Conservation (phyloP, 495 filamentous ascomycete species). For the Antarctomyces pellizariae region DNA sequence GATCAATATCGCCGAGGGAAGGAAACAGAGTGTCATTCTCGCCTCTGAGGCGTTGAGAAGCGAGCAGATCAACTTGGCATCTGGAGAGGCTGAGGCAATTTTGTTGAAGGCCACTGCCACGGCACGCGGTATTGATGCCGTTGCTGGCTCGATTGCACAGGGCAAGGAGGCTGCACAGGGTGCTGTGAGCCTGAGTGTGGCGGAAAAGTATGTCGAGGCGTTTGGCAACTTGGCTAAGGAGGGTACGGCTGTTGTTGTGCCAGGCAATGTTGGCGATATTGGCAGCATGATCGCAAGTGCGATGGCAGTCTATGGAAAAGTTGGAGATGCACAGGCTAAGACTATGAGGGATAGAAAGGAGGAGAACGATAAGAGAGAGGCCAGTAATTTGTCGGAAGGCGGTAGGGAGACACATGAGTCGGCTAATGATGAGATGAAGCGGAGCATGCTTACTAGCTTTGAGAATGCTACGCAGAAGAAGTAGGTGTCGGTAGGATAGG, state of each 20-base stretch:
- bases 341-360: slow-evolving; percentile 29
- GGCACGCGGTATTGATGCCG: slow-evolving; percentile 65
- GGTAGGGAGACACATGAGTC: slow-evolving; percentile 7
- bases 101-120: slow-evolving; percentile 67
- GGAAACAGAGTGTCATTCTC: slow-evolving; percentile 86
- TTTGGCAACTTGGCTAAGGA: slow-evolving; percentile 82
- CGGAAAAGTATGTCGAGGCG: slow-evolving; percentile 95
- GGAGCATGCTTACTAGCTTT: slow-evolving; percentile 28
- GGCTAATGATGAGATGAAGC: slow-evolving; percentile 20
- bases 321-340: slow-evolving; percentile 62
- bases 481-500: slow-evolving; percentile 11
- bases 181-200: slow-evolving; percentile 66
- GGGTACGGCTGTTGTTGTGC: slow-evolving; percentile 82
- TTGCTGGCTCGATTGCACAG: slow-evolving; percentile 44
- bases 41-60: slow-evolving; percentile 78
- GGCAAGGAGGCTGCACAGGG: slow-evolving; percentile 53
- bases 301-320: slow-evolving; percentile 86
- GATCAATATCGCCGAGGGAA: slow-evolving; percentile 94
- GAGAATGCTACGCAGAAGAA: slow-evolving; percentile 24
- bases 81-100: slow-evolving; percentile 86
- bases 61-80: slow-evolving; percentile 79
- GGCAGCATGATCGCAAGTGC: slow-evolving; percentile 92
- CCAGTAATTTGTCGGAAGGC: slow-evolving; percentile 8
- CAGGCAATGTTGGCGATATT: slow-evolving; percentile 93
- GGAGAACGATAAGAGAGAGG: slow-evolving; percentile 10